These are phyloP conservation scores for Bassia scoparia DNA, from an alignment of 148 eudicot species.

Conservation along the genomic window DNA sequence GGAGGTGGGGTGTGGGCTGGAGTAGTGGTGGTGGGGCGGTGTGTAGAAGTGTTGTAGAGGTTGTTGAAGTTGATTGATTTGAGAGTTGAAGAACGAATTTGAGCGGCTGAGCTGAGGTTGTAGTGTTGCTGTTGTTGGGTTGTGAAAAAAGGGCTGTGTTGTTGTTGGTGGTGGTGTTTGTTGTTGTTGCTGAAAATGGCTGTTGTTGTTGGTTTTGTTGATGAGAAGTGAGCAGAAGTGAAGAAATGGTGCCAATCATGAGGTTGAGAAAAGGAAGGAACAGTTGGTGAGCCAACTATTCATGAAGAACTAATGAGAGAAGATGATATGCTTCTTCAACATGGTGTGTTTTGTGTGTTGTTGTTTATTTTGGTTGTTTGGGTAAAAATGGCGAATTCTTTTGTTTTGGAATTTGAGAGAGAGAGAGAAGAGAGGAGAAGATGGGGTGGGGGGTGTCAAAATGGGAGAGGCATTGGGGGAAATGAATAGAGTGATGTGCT, in stretches of 20 bases:
- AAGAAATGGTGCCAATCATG: conserved; percentile 68
- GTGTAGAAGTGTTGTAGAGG: conserved; percentile 36
- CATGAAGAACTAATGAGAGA: conserved; percentile 63
- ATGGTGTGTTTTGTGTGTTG: conserved; percentile 23
- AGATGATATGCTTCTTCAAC: conserved; percentile 51
- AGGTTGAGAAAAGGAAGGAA: conserved; percentile 67
- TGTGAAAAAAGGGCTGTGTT: not conserved
- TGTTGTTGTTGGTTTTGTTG: too few relatives aligned
- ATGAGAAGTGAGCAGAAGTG: conserved; percentile 47
- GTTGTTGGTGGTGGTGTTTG: conserved; percentile 3
- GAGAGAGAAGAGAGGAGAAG: not conserved
- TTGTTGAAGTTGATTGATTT: conserved; percentile 61
- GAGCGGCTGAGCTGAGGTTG: conserved; percentile 32
- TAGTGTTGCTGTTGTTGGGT: conserved; percentile 15
- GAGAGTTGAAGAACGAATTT: conserved; percentile 60
- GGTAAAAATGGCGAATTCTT: not conserved
- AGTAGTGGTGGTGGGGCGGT: conserved; percentile 7
- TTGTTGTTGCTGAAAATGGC: not conserved
- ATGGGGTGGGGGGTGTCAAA: not conserved
- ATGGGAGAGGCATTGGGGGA: not conserved
- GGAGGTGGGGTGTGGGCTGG: conserved; percentile 1
- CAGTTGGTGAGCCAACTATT: conserved; percentile 65
- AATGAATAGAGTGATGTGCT: conserved; percentile 18
- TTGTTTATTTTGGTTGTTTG: not conserved
- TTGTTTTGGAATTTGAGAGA: not conserved